Conservation (phyloP, 345 rosid genomes). For the Leavenworthia alabamica region DNA sequence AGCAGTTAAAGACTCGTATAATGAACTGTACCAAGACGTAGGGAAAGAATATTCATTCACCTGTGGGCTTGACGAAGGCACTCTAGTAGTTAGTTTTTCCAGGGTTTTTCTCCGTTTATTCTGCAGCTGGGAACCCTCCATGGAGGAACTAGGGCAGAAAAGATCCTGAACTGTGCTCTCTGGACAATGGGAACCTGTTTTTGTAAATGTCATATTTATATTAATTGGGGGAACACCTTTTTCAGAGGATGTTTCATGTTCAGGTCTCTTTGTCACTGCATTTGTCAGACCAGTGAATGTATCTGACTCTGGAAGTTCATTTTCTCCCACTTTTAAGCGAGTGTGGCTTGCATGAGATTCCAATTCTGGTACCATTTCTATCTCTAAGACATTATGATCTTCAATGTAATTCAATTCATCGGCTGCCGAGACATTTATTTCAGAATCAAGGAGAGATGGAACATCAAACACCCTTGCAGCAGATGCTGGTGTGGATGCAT, state of each 20-base stretch:
- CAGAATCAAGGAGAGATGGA: constrained; percentile 21
- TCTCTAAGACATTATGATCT: constrained; percentile 16
- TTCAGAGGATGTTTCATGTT: constrained; percentile 2
- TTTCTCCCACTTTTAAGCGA: constrained; percentile 23
- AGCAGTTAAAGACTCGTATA: constrained; percentile 5
- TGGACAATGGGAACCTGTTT: constrained; percentile 24
- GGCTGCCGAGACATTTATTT: constrained; percentile 18
- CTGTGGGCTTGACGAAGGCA: constrained; percentile 38
- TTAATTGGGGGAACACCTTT: constrained; percentile 10
- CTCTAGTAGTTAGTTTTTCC: constrained; percentile 15
- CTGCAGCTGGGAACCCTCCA: constrained; percentile 36
- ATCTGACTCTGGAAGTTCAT: constrained; percentile 22
- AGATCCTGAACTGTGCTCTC: constrained; percentile 23
- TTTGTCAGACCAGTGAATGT: constrained; percentile 5
- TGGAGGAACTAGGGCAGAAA: constrained; percentile 21
- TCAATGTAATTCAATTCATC: constrained; percentile 22
- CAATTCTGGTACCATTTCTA: constrained; percentile 17
- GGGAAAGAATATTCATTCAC: constrained; percentile 27
- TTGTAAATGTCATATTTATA: constrained; percentile 23
- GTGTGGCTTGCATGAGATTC: constrained; percentile 25
- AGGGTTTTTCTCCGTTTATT: constrained; percentile 45
- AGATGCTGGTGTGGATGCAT: constrained; percentile 15
- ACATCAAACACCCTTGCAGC: constrained; percentile 16
- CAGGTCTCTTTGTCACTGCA: constrained; percentile 16
- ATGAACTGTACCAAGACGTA: constrained; percentile 11